Conservation (phyloP, 2,329 filamentous ascomycete species). For the Colletotrichum liriopes region DNA sequence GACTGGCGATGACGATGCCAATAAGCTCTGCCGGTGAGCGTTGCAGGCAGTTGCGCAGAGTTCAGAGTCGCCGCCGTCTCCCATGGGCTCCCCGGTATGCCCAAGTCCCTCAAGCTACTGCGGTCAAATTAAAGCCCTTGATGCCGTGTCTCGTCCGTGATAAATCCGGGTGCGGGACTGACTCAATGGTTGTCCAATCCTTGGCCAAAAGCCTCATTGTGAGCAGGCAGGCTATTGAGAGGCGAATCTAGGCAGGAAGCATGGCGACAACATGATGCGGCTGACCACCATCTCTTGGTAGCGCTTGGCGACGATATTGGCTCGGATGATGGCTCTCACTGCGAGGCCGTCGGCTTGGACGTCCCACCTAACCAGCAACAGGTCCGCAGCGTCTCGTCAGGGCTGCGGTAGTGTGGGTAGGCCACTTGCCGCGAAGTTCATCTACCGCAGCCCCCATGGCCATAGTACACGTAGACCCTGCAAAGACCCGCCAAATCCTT, state of each 20-base stretch:
- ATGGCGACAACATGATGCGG: constrained; percentile 4
- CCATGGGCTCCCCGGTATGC: constrained; percentile 13
- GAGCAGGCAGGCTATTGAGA: not conserved
- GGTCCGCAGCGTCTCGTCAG: constrained; percentile 1
- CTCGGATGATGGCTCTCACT: constrained; percentile 12
- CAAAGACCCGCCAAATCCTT: not conserved
- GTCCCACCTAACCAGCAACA: not conserved
- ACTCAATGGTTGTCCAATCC: constrained; percentile 25
- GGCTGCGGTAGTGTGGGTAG: constrained; percentile 4
- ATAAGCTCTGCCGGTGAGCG: constrained; percentile 19
- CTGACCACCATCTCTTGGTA: not conserved
- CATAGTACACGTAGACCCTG: not conserved
- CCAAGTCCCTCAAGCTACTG: not conserved
- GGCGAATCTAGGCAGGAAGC: not conserved
- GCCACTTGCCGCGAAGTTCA: constrained; percentile 9
- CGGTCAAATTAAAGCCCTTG: not conserved
- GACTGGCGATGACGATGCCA: constrained; percentile 16
- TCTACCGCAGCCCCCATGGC: constrained; percentile 16
- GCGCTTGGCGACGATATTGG: constrained; percentile 29
- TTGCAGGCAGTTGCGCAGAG: constrained; percentile 22
- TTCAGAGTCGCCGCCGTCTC: constrained; percentile 13
- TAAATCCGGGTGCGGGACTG: not conserved
- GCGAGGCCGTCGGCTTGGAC: constrained; percentile 15
- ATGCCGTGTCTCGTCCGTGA: constrained; percentile 1
- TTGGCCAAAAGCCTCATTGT: constrained; percentile 9